Percentiles rank a stretch among this genome's conserved stretches.
Evolutionary conservation across 192 early-diverging fungal species (phyloP).

Genomic region (Radiomyces spectabilis): DNA sequence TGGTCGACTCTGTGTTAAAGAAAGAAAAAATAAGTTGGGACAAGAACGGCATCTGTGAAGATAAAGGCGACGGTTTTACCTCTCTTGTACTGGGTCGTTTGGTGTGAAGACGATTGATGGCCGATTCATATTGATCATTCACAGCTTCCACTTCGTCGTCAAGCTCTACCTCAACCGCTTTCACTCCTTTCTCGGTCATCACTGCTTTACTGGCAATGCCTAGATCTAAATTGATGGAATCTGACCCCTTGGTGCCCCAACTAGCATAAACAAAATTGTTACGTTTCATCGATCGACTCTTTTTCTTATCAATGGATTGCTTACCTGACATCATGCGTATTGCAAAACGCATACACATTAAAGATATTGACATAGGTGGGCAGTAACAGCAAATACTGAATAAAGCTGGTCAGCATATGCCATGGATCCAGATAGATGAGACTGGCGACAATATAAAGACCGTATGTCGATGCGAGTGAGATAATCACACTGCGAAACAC

Average conservation of each 20-base stretch:
- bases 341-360: conserved; percentile 55
- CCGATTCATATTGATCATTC: conserved; percentile 36
- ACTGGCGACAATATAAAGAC: conserved; percentile 64
- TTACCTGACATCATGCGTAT: conserved; percentile 50
- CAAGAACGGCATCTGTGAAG: too few species aligned
- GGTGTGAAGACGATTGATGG: conserved; percentile 5
- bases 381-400: conserved; percentile 69
- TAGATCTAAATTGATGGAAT: conserved; percentile 36
- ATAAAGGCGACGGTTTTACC: too few species aligned
- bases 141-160: conserved; percentile 36
- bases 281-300: background rate
- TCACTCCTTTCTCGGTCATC: conserved; percentile 18
- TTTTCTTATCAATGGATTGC: too few species aligned
- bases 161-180: conserved; percentile 39
- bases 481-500: conserved; percentile 53
- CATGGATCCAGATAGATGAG: conserved; percentile 67
- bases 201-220: conserved; percentile 36
- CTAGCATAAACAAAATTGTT: conserved; percentile 26
- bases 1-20: conserved; percentile 14
- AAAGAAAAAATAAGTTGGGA: background rate
- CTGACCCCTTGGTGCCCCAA: conserved; percentile 87
- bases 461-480: conserved; percentile 64
- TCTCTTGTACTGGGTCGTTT: conserved; percentile 30
- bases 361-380: conserved; percentile 71
- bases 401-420: conserved; percentile 70